A percentile compares a stretch with the other conserved stretches of the same genome.
Evolutionary conservation across 2,329 filamentous ascomycete genomes (phyloP).

Genomic region (Exophiala xenobiotica): DNA sequence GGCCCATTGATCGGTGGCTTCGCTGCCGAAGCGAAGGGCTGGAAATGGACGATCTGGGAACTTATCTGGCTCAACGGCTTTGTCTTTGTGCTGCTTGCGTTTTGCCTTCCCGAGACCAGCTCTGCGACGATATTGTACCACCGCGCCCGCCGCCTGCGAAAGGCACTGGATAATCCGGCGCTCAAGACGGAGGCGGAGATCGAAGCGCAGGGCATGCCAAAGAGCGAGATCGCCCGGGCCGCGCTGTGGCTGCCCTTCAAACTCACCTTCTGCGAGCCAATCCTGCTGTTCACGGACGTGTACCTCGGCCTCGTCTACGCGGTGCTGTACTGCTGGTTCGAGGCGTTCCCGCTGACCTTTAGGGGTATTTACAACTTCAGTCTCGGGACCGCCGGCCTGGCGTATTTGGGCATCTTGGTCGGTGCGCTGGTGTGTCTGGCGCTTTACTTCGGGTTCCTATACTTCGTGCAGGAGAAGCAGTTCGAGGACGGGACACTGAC

Average conservation of each 20-base stretch:
- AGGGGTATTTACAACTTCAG: constrained; percentile 59
- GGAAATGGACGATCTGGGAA: constrained; percentile 44
- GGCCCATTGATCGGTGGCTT: constrained; percentile 46
- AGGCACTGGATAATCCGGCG: constrained; percentile 53
- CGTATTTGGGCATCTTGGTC: constrained; percentile 61
- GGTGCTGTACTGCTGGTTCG: constrained; percentile 57
- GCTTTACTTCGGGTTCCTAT: constrained; percentile 27
- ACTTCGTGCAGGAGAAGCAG: too few relatives aligned
- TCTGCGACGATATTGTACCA: constrained; percentile 43
- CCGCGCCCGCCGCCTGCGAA: constrained; percentile 41
- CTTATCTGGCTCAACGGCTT: constrained; percentile 42
- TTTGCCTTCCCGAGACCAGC: constrained; percentile 36
- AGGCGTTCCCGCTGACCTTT: constrained; percentile 65
- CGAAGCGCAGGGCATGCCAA: too few relatives aligned
- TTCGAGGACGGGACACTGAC: too few relatives aligned
- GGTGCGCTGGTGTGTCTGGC: constrained; percentile 45
- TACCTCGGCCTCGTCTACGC: constrained; percentile 60
- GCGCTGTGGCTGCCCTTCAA: too few relatives aligned
- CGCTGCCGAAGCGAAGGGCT: constrained; percentile 39
- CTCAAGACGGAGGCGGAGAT: constrained; percentile 65
- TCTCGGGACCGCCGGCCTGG: constrained; percentile 57
- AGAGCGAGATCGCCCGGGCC: too few relatives aligned
- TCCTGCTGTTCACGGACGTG: constrained; percentile 59
- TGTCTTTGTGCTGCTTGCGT: constrained; percentile 36
- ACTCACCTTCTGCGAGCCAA: constrained; percentile 61